Evolutionary conservation across 1,284 basidiomycete species (phyloP).

Genomic region (Cryptococcus floricola): DNA sequence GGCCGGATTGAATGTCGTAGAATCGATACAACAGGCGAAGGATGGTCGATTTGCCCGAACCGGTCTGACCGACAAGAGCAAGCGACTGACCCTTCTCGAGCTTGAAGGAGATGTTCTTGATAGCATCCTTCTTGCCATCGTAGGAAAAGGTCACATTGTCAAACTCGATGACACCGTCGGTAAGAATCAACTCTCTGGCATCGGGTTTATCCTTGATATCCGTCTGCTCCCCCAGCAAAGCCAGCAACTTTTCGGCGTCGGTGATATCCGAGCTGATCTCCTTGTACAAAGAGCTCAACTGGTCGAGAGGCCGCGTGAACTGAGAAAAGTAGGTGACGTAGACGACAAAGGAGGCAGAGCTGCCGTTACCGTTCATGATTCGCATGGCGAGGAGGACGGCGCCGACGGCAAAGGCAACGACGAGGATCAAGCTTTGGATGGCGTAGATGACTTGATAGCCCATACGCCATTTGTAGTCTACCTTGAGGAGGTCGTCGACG

Average conservation of each 20-base stretch:
- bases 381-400: slow-evolving; percentile 94
- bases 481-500: slow-evolving; percentile 79
- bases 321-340: slow-evolving; percentile 97
- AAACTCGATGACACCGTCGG: slow-evolving; percentile 85
- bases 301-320: slow-evolving; percentile 88
- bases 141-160: slow-evolving; percentile 91
- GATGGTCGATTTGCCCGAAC: slow-evolving; percentile 94
- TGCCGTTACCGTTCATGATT: slow-evolving; percentile 82
- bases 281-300: slow-evolving; percentile 90
- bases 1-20: slow-evolving; percentile 77
- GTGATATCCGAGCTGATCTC: slow-evolving; percentile 89
- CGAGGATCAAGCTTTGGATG: slow-evolving; percentile 92
- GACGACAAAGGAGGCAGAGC: slow-evolving; percentile 94
- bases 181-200: slow-evolving; percentile 67
- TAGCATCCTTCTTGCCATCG: slow-evolving; percentile 81
- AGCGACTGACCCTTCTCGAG: slow-evolving; percentile 93
- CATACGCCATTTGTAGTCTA: slow-evolving; percentile 86
- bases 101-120: slow-evolving; percentile 79
- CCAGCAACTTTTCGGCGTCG: slow-evolving; percentile 94
- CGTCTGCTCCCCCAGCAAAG: slow-evolving; percentile 77
- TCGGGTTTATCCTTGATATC: slow-evolving; percentile 67
- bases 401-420: slow-evolving; percentile 78
- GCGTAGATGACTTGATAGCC: slow-evolving; percentile 88
- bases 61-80: slow-evolving; percentile 92
- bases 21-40: slow-evolving; percentile 91